Conservation (phyloP, 805 yeast genomes). For the Metschnikowia anglica region DNA sequence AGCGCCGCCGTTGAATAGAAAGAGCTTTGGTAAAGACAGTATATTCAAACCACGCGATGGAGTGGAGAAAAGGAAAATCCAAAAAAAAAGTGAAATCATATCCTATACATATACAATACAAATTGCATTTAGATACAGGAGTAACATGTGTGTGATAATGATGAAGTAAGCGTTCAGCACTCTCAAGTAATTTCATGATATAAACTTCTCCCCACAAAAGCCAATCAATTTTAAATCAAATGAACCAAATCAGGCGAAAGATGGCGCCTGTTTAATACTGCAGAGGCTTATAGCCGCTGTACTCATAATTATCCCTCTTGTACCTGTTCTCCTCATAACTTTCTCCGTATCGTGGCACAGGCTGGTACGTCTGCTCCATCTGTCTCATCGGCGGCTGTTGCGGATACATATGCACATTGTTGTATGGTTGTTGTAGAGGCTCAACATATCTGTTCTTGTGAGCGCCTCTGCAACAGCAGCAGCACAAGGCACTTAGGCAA, state of each 20-base stretch:
- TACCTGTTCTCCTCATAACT: slow-evolving; percentile 7
- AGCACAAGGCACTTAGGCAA: slow-evolving; percentile 47
- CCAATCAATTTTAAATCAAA: too few species aligned
- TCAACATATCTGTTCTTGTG: slow-evolving; percentile 20
- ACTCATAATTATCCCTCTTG: slow-evolving; percentile 8
- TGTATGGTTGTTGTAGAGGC: slow-evolving; percentile 24
- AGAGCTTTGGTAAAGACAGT: not conserved
- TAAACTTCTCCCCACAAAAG: too few species aligned
- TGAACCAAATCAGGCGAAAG: too few species aligned
- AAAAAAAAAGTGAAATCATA: not conserved
- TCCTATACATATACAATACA: slow-evolving; percentile 14
- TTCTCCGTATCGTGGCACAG: slow-evolving; percentile 6
- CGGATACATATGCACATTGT: slow-evolving; percentile 38
- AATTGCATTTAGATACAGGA: slow-evolving; percentile 9
- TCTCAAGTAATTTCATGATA: too few species aligned
- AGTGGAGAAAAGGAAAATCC: slow-evolving; percentile 1
- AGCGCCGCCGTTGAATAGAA: too few species aligned
- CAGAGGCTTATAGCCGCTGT: slow-evolving; percentile 16
- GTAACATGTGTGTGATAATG: not conserved
- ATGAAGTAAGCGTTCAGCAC: not conserved
- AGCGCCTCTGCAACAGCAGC: slow-evolving; percentile 44
- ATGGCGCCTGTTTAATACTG: slow-evolving; percentile 9
- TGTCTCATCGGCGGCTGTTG: slow-evolving; percentile 20
- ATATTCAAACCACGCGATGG: not conserved
- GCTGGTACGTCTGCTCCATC: slow-evolving; percentile 17